Conservation (phyloP, 148 eudicot species). For the Cornus suecica region DNA sequence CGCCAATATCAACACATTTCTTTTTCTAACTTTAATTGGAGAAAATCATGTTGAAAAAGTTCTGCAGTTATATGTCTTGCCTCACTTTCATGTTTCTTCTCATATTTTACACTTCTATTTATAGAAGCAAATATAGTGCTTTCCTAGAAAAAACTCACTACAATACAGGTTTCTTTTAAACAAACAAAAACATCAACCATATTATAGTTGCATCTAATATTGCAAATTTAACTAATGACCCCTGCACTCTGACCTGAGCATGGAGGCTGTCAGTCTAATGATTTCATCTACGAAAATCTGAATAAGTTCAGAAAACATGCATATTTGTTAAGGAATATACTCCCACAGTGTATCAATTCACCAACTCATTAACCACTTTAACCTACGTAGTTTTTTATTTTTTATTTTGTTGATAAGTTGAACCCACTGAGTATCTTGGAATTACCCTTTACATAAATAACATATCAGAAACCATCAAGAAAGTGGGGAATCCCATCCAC, state of each 20-base stretch:
- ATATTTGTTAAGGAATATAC: background rate
- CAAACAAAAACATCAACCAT: background rate
- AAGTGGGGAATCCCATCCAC: background rate
- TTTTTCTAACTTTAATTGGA: no score
- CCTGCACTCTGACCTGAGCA: background rate
- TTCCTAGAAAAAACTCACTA: no score
- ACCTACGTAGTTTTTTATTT: no score
- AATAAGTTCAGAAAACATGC: background rate
- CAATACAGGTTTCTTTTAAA: background rate
- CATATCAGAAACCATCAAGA: no score
- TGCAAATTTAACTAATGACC: background rate
- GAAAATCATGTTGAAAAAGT: no score
- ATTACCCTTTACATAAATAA: background rate
- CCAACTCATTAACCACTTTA: background rate
- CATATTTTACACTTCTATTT: no score
- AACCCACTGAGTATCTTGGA: background rate
- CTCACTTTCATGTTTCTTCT: background rate
- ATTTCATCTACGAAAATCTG: background rate
- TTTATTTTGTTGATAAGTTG: no score
- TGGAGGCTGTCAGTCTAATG: background rate
- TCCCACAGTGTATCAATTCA: background rate
- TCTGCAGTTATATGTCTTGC: background rate
- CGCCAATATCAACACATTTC: no score
- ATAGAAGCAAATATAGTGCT: background rate
- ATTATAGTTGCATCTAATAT: background rate